Evolutionary conservation across 2,329 filamentous ascomycete genomes (phyloP).

Genomic region (Ascochyta fabae): DNA sequence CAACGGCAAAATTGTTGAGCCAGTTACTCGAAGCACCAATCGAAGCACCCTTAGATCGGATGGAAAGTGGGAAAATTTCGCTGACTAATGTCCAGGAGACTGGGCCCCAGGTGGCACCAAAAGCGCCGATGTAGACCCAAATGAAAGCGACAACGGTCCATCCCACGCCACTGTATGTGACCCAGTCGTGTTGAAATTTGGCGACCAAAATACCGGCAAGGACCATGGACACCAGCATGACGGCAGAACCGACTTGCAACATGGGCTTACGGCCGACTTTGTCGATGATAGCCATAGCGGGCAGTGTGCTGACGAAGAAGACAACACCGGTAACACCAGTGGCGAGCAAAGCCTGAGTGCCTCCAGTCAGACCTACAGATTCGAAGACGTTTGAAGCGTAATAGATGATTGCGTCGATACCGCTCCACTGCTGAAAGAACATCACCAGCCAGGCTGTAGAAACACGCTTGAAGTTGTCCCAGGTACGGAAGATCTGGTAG

Average conservation of each 20-base stretch:
- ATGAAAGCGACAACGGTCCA: conserved; percentile 42
- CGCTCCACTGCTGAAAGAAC: conserved; percentile 58
- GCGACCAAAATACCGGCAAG: conserved; percentile 37
- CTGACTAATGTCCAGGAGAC: conserved; percentile 38
- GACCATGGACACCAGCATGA: conserved; percentile 45
- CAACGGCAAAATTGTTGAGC: conserved; percentile 50
- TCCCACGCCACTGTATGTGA: conserved; percentile 26
- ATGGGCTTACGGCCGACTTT: conserved; percentile 63
- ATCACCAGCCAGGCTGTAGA: conserved; percentile 54
- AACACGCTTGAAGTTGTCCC: conserved; percentile 59
- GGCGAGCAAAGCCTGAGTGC: conserved; percentile 64
- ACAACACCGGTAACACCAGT: conserved; percentile 66
- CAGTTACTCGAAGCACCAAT: conserved; percentile 48
- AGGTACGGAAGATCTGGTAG: conserved; percentile 54
- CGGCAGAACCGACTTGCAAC: conserved; percentile 58
- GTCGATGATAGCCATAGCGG: conserved; percentile 63
- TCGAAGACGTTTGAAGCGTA: conserved; percentile 67
- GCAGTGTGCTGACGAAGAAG: conserved; percentile 64
- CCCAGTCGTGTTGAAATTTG: conserved; percentile 38
- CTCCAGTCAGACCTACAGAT: conserved; percentile 63
- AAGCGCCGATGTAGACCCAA: conserved; percentile 40
- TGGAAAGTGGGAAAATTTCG: conserved; percentile 47
- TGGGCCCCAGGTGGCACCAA: conserved; percentile 40
- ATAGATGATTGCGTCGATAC: conserved; percentile 56
- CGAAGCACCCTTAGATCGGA: conserved; percentile 47